A percentile compares a stretch with the other conserved stretches of the same genome.
phyloP scores from a whole-genome alignment of 257 asterid species.

The Jasminum sambac region DNA sequence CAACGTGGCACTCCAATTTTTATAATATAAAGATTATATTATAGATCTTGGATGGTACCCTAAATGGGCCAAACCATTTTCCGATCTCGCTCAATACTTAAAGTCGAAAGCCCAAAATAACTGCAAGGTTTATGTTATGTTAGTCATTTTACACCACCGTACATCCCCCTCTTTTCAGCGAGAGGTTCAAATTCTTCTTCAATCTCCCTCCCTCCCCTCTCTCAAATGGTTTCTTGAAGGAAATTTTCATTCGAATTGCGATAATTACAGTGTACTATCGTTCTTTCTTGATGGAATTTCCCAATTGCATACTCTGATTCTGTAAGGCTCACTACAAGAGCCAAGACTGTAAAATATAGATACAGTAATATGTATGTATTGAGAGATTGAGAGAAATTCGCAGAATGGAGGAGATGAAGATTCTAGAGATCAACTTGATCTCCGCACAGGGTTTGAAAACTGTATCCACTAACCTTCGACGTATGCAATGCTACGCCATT shows the following conservation, averaged over 20 bases:
- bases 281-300: not conserved
- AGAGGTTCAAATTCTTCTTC: not conserved
- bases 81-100: not conserved
- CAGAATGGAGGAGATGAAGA: slow-evolving; percentile 36
- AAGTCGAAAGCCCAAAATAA: not conserved
- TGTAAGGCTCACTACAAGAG: not conserved
- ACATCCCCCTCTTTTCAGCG: not conserved
- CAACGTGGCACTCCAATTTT: too few species aligned
- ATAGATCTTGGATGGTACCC: too few species aligned
- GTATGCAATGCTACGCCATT: slow-evolving; percentile 70
- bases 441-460: slow-evolving; percentile 87
- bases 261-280: not conserved
- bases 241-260: slow-evolving; percentile 8
- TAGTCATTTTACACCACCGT: not conserved
- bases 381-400: slow-evolving; percentile 7
- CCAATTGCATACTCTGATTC: not conserved
- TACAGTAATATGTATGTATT: slow-evolving; percentile 7
- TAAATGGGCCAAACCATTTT: too few species aligned
- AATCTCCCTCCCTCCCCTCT: slow-evolving; percentile 9
- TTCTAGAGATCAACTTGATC: slow-evolving; percentile 83
- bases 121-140: slow-evolving; percentile 18
- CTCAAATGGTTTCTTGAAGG: slow-evolving; percentile 5
- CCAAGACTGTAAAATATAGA: not conserved
- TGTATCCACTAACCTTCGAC: slow-evolving; percentile 59
- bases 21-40: too few species aligned